phyloP scores from a whole-genome alignment of 2,329 filamentous ascomycete genomes.

The Fusarium udum region DNA sequence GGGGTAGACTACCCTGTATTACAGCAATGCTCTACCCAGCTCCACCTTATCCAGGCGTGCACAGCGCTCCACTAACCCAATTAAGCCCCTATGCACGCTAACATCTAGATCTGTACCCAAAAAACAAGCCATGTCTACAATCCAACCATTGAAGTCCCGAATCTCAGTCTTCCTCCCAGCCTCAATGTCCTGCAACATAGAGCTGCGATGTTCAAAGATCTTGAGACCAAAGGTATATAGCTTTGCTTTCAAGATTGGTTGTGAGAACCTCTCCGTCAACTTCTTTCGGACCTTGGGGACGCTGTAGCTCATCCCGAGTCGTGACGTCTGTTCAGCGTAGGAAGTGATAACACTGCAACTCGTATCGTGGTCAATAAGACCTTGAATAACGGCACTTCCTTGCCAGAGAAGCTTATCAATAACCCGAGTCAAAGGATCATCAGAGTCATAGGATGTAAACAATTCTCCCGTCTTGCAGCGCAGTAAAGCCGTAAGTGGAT shows the following conservation, averaged over 20 bases:
- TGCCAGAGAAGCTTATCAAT: background rate
- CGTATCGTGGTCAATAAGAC: background rate
- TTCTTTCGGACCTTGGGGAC: background rate
- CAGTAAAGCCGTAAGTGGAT: background rate
- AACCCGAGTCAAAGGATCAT: background rate
- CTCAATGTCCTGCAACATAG: slow-evolving; percentile 3
- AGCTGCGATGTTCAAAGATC: slow-evolving; percentile 5
- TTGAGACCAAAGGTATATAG: slow-evolving; percentile 4
- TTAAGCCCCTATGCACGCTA: background rate
- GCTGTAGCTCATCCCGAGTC: background rate
- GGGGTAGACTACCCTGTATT: background rate
- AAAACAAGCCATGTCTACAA: slow-evolving; percentile 3
- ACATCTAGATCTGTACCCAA: background rate
- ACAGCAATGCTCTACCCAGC: background rate
- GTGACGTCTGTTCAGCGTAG: background rate
- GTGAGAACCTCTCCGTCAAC: background rate
- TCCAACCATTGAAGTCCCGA: slow-evolving; percentile 1
- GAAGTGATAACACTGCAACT: background rate
- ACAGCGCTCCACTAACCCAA: background rate
- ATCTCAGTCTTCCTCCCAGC: background rate
- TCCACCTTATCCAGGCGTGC: background rate
- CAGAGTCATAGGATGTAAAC: background rate
- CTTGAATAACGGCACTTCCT: background rate
- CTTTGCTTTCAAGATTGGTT: background rate
- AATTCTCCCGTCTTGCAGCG: background rate